Evolutionary conservation across 441 rosid genomes (phyloP).

Genomic region (Populus hybrid): DNA sequence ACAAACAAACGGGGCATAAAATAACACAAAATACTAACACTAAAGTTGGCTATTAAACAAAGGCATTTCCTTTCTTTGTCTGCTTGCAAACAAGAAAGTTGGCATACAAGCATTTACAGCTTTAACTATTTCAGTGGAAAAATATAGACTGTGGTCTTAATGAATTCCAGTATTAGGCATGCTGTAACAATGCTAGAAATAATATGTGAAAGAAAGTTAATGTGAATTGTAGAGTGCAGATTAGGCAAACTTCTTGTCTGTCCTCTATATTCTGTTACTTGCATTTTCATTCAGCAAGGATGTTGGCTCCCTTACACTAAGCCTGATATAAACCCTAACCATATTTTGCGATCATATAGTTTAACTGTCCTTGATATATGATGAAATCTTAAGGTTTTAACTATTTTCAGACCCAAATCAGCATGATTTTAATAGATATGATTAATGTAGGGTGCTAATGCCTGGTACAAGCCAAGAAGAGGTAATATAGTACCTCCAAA

Average conservation of each 20-base stretch:
- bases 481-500: constrained; percentile 46
- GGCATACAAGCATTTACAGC: background rate
- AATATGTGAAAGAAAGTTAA: background rate
- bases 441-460: constrained; percentile 75
- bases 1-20: too few relatives aligned
- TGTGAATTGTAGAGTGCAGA: background rate
- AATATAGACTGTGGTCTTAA: background rate
- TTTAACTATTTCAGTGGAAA: background rate
- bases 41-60: too few relatives aligned
- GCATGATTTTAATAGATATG: constrained; percentile 13
- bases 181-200: background rate
- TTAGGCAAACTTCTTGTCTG: too few relatives aligned
- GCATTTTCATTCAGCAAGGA: background rate
- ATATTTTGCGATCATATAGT: background rate
- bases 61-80: background rate
- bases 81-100: background rate
- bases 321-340: too few relatives aligned
- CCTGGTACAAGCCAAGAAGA: constrained; percentile 68
- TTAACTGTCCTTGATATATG: background rate
- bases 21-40: too few relatives aligned
- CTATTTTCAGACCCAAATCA: background rate
- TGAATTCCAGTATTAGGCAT: background rate
- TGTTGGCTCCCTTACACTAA: background rate
- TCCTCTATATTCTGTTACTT: background rate
- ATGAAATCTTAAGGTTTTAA: background rate